Base-by-base conservation (phyloP, 345 rosid species). In the Boechera stricta region DNA sequence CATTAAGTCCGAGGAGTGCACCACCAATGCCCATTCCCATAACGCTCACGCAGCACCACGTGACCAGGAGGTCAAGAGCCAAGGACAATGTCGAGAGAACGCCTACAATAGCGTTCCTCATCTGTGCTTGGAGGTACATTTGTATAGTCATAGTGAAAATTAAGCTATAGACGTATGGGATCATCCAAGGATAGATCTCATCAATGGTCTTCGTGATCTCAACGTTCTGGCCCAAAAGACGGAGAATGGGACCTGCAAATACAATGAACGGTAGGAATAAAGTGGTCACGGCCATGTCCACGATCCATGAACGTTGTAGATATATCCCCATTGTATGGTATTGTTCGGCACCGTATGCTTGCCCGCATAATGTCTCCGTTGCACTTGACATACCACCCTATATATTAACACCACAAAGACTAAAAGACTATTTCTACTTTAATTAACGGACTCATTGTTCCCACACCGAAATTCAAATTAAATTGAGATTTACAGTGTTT, bases 341-440 rank as follows among this genome's bases (percentile, higher is more conserved):
- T 29, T 87, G 88, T 49, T 73, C 72, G 49, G 86, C 87, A 5
- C 88, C 90, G n/a, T 80, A 87, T 33, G 88, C 87, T 82, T 87
- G 88, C 10, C 91, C 88, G 2, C 91, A 84, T 39, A 87, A 51
- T 1, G 91, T 85, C 55, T 87, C 86, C 0, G 91, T 82, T 3
- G 91, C 91, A 54, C 87, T 85, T 41, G 85, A 83, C 90, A 87
- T 87, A 48, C 90, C 89, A 0, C 80, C 69, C 87, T 86, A 39
- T 32, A 56, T 47, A 58, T 36, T 6, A 21, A 69, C 12, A 47
- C 48, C 38, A 33, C 38, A 74, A 57, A 45, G 11, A 26, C 67
- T 45, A 66, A 65, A 38, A 38, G 7, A 51, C 21, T 51, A 36
- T 9, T 32, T 39, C 48, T 5, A 32, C 24, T 58, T 16, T 10